Evolutionary conservation across 148 eudicot species (phyloP), one percentile per base, ranked within the genome.

Genomic region (Camellia japonica): DNA sequence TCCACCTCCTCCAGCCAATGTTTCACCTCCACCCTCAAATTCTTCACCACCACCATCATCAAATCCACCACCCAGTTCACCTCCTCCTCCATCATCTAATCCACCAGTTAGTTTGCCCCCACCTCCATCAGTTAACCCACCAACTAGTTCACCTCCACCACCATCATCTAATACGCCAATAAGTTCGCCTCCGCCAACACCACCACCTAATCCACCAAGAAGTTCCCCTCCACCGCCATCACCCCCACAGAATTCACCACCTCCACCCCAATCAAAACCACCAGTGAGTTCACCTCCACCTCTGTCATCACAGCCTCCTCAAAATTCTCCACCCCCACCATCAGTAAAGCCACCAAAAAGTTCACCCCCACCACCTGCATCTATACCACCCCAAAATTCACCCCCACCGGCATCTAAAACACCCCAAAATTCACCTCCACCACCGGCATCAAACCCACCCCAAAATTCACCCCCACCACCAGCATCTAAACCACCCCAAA

Each of bases 11-110:
- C 63, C 78, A 3, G 63, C 23, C 63, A 55, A 55, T 38, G 13
- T 78, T 5, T 55, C 82, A 51, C 74, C 80, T 16, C 63, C 83
- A 41, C 79, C 87, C 18, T 16, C 71, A 63, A 81, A 44, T 75
- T 76, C 84, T 9, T 78, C 87, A 13, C 81, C 90, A 68, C 82
- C 91, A 11, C 81, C 84, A 6, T 41, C 86, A 8, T 19, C 70
- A 23, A 54, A 60, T 55, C 79, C 90, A 19, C 80, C 90, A 2
- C 55, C 81, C 7, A 60, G 55, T n/a, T 47, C 89, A 72, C 80
- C 84, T 51, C 58, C 78, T 7, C 68, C 85, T 15, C 83, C 78
- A 56, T 79, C 89, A 9, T 63, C 86, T 16, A 8, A 7, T 19
- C 80, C 88, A 9, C 87, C 87, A 1, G 65, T 54, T 1, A 59